phyloP scores from a whole-genome alignment of 129 eudicot genomes.

The Rutidosis leptorrhynchoides region DNA sequence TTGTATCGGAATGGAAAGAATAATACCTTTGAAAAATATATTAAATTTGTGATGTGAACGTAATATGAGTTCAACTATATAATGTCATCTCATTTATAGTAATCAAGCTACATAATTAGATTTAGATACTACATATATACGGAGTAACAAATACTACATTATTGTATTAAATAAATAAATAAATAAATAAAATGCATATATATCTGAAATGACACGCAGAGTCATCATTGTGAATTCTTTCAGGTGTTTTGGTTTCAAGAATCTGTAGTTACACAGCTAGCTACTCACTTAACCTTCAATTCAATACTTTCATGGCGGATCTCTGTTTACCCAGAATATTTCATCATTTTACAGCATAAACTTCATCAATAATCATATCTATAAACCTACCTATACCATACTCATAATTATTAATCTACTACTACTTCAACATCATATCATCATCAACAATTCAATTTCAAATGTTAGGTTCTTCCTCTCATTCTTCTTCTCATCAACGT shows the following conservation, averaged over 20 bases:
- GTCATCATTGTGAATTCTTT: slow-evolving; percentile 19
- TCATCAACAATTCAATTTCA: slow-evolving; percentile 2
- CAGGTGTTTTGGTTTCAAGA: slow-evolving; percentile 36
- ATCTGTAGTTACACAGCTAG: slow-evolving; percentile 15
- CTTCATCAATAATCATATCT: not conserved
- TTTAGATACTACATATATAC: too few relatives aligned
- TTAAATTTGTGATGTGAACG: too few relatives aligned
- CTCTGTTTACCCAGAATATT: slow-evolving; percentile 6
- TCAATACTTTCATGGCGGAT: not conserved
- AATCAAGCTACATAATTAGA: too few relatives aligned
- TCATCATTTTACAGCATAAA: not conserved
- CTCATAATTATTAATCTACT: not conserved
- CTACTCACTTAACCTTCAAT: not conserved
- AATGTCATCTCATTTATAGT: too few relatives aligned
- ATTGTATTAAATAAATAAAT: too few relatives aligned
- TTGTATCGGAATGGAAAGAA: too few relatives aligned
- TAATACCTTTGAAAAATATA: too few relatives aligned
- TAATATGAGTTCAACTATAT: too few relatives aligned
- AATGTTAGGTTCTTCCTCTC: slow-evolving; percentile 40
- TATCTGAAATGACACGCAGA: slow-evolving; percentile 20
- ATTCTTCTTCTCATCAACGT: slow-evolving; percentile 15
- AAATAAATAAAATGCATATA: slow-evolving; percentile 6
- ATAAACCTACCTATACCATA: not conserved
- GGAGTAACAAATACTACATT: too few relatives aligned
- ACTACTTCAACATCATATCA: too few relatives aligned